Conservation (phyloP, 2,329 filamentous ascomycete genomes). For the Hypoxylon sp. region DNA sequence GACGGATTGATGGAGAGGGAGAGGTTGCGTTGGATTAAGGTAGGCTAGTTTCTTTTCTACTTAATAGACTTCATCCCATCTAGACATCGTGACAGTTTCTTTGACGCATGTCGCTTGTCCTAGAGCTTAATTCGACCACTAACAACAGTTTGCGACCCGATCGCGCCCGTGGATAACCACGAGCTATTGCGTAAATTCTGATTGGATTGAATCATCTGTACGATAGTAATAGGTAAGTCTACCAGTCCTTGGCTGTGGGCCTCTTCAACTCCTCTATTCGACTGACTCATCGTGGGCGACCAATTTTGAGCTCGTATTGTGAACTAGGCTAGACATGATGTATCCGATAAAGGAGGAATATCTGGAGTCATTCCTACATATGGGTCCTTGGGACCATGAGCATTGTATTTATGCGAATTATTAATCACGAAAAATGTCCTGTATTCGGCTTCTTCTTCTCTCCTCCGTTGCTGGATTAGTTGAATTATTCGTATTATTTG, state of each 20-base stretch:
- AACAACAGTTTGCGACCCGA: conserved; percentile 35
- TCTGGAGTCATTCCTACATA: neutral
- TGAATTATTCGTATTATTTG: conserved; percentile 21
- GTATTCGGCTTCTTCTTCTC: conserved; percentile 6
- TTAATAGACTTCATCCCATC: conserved; percentile 5
- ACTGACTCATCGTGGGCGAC: conserved; percentile 29
- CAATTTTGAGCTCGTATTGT: conserved; percentile 21
- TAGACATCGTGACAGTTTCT: conserved; percentile 10
- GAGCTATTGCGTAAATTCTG: conserved; percentile 30
- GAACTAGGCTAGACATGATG: conserved; percentile 13
- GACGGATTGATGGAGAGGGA: neutral
- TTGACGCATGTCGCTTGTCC: conserved; percentile 26
- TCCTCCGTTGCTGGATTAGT: neutral
- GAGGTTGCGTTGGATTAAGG: neutral
- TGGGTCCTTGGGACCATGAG: too few species aligned
- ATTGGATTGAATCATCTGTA: conserved; percentile 32
- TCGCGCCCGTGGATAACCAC: conserved; percentile 35
- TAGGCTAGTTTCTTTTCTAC: conserved; percentile 14
- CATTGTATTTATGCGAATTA: conserved; percentile 2
- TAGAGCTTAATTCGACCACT: conserved; percentile 25
- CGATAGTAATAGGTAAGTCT: neutral
- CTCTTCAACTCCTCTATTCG: conserved; percentile 11
- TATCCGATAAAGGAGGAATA: conserved; percentile 21
- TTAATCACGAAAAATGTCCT: conserved; percentile 22
- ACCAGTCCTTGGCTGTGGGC: conserved; percentile 24